Evolutionary conservation across 495 filamentous ascomycete species (phyloP), one percentile per base, ranked within the genome.

Genomic region (Trichocladium uniseriatum): DNA sequence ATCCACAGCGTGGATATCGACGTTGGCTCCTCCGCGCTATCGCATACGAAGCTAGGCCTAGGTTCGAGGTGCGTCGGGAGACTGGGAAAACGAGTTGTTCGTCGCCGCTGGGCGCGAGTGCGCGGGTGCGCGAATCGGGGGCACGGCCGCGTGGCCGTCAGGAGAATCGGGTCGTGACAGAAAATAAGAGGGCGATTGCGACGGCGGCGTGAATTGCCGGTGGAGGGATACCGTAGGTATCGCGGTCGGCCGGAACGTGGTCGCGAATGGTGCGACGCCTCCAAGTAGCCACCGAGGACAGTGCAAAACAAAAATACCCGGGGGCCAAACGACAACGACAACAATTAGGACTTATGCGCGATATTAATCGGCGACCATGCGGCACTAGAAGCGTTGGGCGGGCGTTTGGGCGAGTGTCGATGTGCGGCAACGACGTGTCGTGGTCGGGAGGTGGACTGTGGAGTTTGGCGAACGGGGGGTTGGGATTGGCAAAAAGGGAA

Each of bases 1-100:
- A 73, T 64, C 71, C 72, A 74, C 72, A 40, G 51, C 61, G 71
- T 71, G 71, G 71, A 74, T 69, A 68, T 69, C 69, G 70, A 74
- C 70, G 48, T 48, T 48, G 21, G 43, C 38, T 49, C 44, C 48
- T 55, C 46, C 47, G 56, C 57, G 54, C 52, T 69, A 68, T 74
- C 61, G 68, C 72, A 73, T 74, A 59, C 70, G 68, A 68, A 58
- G 57, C 32, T 46, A 41, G 34, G 31, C 19, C 19, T 41, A 18
- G 47, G 36, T 38, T 15, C 46, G 15, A 22, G 38, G 36, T 50
- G 41, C n/a, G 19, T 43, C 37, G 36, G 39, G 44, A 14, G 31
- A 14, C 28, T 41, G 34, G 24, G 38, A 36, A 37, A 42, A 37
- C 20, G 39, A 28, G 28, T 29, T 9, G 51, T 27, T 45, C 35